Percentiles rank a stretch among this genome's conserved stretches.
These are phyloP conservation scores for Glycine latifolia DNA, from an alignment of 306 rosid genomes.

Conservation along the genomic window DNA sequence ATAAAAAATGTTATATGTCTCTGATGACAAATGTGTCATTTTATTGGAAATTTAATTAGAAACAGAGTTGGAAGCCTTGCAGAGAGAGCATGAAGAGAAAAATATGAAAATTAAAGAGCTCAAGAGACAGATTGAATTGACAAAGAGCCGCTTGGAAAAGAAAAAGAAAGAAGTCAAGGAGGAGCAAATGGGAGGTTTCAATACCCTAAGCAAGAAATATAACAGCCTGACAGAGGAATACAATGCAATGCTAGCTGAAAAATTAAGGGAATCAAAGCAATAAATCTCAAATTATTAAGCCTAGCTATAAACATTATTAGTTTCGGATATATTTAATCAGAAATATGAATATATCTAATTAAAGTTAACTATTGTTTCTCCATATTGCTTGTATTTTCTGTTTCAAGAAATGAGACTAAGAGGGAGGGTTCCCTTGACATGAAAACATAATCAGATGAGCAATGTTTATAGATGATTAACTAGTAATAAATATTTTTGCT, in stretches of 20 bases:
- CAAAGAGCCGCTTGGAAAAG: slow-evolving; percentile 56
- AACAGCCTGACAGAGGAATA: slow-evolving; percentile 58
- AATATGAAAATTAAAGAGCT: slow-evolving; percentile 55
- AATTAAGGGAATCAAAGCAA: slow-evolving; percentile 42
- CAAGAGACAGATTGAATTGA: slow-evolving; percentile 52
- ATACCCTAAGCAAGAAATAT: slow-evolving; percentile 51
- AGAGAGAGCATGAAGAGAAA: slow-evolving; percentile 58
- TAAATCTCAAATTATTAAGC: background rate
- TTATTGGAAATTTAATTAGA: slow-evolving; percentile 32
- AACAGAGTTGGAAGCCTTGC: slow-evolving; percentile 50
- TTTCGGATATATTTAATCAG: background rate
- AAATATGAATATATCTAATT: background rate
- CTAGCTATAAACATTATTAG: background rate
- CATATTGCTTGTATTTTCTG: background rate
- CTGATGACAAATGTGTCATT: slow-evolving; percentile 6
- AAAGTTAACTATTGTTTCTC: background rate
- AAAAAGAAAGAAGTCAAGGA: slow-evolving; percentile 34
- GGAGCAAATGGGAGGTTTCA: slow-evolving; percentile 55
- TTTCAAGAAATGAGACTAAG: background rate
- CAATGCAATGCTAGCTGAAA: slow-evolving; percentile 50
- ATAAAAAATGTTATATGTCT: background rate
- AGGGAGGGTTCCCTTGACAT: background rate
- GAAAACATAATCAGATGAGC: background rate
- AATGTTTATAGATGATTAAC: too few relatives aligned
- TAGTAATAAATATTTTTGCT: too few relatives aligned